These are phyloP conservation scores for Carex cristatella DNA, from an alignment of 176 grass and related monocot species.

Conservation along the genomic window DNA sequence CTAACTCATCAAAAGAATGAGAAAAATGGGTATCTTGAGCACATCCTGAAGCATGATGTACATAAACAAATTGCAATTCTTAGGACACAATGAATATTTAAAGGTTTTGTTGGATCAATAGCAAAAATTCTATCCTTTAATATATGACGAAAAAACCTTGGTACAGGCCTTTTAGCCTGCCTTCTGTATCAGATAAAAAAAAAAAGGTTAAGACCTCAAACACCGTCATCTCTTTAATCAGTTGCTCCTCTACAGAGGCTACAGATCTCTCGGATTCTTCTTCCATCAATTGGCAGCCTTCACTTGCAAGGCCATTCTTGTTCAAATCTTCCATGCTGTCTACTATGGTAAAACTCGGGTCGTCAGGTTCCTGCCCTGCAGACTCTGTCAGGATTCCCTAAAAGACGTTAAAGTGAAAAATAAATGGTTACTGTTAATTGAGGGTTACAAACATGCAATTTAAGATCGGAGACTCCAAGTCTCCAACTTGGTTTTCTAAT, in stretches of 20 bases:
- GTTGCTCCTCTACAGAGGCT: slow-evolving; percentile 85
- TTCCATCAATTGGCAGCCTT: slow-evolving; percentile 50
- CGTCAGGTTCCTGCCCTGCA: slow-evolving; percentile 51
- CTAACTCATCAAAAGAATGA: neutral
- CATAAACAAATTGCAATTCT: neutral
- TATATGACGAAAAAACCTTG: neutral
- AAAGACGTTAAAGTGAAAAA: neutral
- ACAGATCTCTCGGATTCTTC: slow-evolving; percentile 87
- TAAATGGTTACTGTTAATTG: neutral
- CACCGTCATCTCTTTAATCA: slow-evolving; percentile 93
- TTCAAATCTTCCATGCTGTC: slow-evolving; percentile 62
- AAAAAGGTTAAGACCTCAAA: slow-evolving; percentile 63
- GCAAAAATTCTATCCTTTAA: neutral
- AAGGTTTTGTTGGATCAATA: neutral
- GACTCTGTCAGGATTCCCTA: slow-evolving; percentile 84
- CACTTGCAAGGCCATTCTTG: slow-evolving; percentile 48
- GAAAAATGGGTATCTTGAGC: neutral
- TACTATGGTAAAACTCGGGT: slow-evolving; percentile 68
- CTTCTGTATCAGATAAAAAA: neutral
- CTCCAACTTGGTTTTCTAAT: neutral
- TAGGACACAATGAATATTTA: neutral
- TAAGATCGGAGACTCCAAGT: neutral
- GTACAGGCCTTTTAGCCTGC: neutral
- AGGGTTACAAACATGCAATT: neutral
- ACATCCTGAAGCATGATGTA: neutral